phyloP scores from a whole-genome alignment of 345 rosid genomes.

The Passiflora organensis region DNA sequence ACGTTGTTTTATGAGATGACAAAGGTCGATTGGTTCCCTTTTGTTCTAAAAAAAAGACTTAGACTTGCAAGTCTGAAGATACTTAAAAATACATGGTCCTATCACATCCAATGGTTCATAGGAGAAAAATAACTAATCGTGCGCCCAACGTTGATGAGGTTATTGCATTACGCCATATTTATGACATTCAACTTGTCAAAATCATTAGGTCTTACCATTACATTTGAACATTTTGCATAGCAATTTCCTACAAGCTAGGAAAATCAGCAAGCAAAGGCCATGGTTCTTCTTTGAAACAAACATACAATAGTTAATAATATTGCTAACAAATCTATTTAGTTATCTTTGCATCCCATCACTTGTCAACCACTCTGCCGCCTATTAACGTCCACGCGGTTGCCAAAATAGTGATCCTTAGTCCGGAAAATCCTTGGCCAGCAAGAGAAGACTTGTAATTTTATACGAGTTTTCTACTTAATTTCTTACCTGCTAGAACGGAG shows the following conservation, averaged over 20 bases:
- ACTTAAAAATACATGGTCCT: too few relatives aligned
- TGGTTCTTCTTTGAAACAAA: too few relatives aligned
- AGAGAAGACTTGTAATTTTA: neutral
- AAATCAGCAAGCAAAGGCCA: too few relatives aligned
- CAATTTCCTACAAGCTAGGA: too few relatives aligned
- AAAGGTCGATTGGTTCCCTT: too few relatives aligned
- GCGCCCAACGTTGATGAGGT: neutral
- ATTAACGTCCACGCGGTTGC: conserved; percentile 1
- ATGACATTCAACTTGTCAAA: neutral
- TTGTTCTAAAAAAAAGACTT: neutral
- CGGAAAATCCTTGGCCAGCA: neutral
- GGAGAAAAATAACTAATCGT: neutral
- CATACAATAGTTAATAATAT: too few relatives aligned
- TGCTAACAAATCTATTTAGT: too few relatives aligned
- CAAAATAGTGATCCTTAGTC: neutral
- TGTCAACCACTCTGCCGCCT: neutral
- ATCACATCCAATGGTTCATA: neutral
- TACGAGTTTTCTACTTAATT: too few relatives aligned
- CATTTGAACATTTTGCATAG: too few relatives aligned
- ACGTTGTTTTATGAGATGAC: too few relatives aligned
- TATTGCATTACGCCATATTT: neutral
- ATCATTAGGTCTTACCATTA: neutral
- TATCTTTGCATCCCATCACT: neutral
- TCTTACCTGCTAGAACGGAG: too few relatives aligned
- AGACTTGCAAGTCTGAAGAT: neutral